phyloP scores from a whole-genome alignment of 1,284 basidiomycete genomes.

The Omphalotus olearius region DNA sequence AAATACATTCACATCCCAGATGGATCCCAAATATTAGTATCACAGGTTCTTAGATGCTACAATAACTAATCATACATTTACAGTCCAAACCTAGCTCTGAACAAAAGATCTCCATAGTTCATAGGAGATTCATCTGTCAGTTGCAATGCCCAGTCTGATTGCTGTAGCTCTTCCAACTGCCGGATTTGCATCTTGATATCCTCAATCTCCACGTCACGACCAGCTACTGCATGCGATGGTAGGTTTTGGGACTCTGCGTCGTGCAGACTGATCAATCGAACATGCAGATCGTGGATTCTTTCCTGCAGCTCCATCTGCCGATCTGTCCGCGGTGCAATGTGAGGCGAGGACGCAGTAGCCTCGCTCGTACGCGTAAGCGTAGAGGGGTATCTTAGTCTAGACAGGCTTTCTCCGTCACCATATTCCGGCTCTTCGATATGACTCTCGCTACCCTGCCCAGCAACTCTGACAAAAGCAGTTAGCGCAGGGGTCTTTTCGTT shows the following conservation, averaged over 20 bases:
- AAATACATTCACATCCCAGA: too few relatives aligned
- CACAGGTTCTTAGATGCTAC: too few relatives aligned
- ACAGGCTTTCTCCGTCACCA: too few relatives aligned
- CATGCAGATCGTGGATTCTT: conserved; percentile 1
- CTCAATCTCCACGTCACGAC: not conserved
- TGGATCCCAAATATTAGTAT: too few relatives aligned
- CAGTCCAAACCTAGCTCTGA: too few relatives aligned
- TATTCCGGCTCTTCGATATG: not conserved
- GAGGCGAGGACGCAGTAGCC: too few relatives aligned
- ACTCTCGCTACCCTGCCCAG: not conserved
- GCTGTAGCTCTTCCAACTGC: not conserved
- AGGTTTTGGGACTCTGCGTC: not conserved
- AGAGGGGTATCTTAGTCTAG: too few relatives aligned
- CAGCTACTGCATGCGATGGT: not conserved
- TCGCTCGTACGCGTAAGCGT: not conserved
- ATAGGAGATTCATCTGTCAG: conserved; percentile 1
- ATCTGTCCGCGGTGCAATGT: not conserved
- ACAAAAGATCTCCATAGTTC: not conserved
- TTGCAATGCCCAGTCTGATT: conserved; percentile 5
- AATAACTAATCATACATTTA: too few relatives aligned
- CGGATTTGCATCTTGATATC: not conserved
- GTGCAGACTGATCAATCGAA: not conserved
- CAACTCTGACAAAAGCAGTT: not conserved
- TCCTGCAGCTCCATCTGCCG: conserved; percentile 7
- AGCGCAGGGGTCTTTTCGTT: conserved; percentile 4